A percentile compares a stretch with the other conserved stretches of the same genome.
Conservation (phyloP, 75 land plant genomes). For the Adiantum capillusveneris region DNA sequence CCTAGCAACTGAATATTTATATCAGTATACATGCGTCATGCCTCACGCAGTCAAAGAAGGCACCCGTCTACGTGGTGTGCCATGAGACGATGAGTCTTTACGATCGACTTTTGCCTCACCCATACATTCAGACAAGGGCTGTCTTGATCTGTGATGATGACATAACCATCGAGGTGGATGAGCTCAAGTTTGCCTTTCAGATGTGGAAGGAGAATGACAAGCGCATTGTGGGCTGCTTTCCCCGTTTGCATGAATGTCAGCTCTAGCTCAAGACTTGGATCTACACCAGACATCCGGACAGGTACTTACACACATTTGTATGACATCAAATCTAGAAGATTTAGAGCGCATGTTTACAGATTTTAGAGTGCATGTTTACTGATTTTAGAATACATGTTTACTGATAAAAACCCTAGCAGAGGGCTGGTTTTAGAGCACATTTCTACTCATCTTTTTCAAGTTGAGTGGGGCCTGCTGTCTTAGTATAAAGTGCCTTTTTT, state of each 20-base stretch:
- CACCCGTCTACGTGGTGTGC: constrained; percentile 24
- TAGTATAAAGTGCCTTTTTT: too few relatives aligned
- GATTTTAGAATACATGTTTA: too few relatives aligned
- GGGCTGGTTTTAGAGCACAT: too few relatives aligned
- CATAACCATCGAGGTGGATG: constrained; percentile 35
- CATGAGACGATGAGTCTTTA: constrained; percentile 56
- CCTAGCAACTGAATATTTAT: constrained; percentile 43
- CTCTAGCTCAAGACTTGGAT: constrained; percentile 51
- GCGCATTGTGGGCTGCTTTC: constrained; percentile 73
- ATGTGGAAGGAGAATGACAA: constrained; percentile 37
- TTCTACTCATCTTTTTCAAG: too few relatives aligned
- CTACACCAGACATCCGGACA: constrained; percentile 56
- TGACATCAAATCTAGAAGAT: too few relatives aligned
- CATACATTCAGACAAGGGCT: constrained; percentile 46
- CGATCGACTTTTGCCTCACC: constrained; percentile 66
- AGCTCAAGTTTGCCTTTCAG: constrained; percentile 55
- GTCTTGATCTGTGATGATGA: constrained; percentile 86
- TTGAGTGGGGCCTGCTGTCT: too few relatives aligned
- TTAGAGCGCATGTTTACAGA: too few relatives aligned
- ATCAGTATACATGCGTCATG: constrained; percentile 48
- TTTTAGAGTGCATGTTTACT: too few relatives aligned
- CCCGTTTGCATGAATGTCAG: constrained; percentile 63
- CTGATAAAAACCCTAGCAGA: too few relatives aligned
- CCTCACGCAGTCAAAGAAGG: too few relatives aligned
- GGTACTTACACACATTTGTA: constrained; percentile 29